These are phyloP conservation scores for Collybia sordida DNA, from an alignment of 768 basidiomycete genomes.

Conservation along the genomic window DNA sequence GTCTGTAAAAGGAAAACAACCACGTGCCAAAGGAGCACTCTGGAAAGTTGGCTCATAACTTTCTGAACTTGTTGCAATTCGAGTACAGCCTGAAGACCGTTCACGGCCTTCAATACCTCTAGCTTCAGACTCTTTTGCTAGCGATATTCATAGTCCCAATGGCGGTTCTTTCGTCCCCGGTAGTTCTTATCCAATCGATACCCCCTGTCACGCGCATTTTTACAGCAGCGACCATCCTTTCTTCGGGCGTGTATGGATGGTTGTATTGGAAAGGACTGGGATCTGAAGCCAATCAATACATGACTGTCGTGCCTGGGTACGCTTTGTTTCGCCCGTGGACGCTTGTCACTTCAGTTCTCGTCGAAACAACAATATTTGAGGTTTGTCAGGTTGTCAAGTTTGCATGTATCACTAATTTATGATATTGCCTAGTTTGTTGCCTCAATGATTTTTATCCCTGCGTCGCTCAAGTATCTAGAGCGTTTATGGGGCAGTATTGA, in stretches of 20 bases:
- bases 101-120: conserved; percentile 10
- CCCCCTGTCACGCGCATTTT: conserved; percentile 80
- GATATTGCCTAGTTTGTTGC: conserved; percentile 59
- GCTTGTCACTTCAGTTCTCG: conserved; percentile 82
- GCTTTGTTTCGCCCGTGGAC: conserved; percentile 92
- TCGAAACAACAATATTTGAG: conserved; percentile 83
- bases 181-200: conserved; percentile 66
- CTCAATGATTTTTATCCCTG: conserved; percentile 75
- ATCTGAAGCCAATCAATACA: conserved; percentile 53
- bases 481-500: conserved; percentile 91
- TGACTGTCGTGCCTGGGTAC: conserved; percentile 79
- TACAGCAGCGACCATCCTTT: conserved; percentile 57
- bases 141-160: conserved; percentile 33
- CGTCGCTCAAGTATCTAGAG: conserved; percentile 88
- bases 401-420: conserved; percentile 9
- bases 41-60: too few relatives aligned
- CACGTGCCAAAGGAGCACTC: conserved; percentile 19
- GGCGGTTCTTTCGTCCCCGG: conserved; percentile 75
- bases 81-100: not conserved
- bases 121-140: conserved; percentile 8
- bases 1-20: conserved; percentile 13
- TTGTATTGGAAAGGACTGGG: conserved; percentile 51
- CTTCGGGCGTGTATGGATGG: conserved; percentile 64
- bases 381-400: conserved; percentile 43
- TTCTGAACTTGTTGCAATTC: too few relatives aligned